Evolutionary conservation across 768 basidiomycete species (phyloP), one percentile per base, ranked within the genome.

Genomic region (Boletellus emodensis): DNA sequence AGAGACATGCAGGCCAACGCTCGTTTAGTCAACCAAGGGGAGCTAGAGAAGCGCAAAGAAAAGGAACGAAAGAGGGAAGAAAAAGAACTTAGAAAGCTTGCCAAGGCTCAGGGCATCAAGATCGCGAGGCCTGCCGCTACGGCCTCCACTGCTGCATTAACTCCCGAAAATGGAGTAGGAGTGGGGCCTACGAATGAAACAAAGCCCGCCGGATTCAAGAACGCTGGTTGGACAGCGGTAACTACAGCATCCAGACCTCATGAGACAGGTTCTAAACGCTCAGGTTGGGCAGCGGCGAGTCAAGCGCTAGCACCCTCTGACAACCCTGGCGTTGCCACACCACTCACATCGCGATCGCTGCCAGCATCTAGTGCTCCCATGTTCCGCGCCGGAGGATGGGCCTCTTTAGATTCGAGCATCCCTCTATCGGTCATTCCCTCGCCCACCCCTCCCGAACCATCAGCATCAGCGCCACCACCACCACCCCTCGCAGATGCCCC

Each of bases 41-140:
- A 88, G 46, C 57, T 82, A 14, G 85, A 88, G 54, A 85, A 77
- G 59, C 79, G 85, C 44, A 88, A 87, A 61, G 90, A 91, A 70
- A 91, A 92, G 67, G 90, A 93, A 63, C 78, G 86, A 6, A 88
- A 83, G 64, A 77, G 89, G 35, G 90, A 93, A 66, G 89, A 91
- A 65, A 90, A 86, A 65, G 88, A 91, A 60, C 74, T 92, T 22
- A 75, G 87, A 49, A 90, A 90, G 66, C 81, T 91, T 28, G 90
- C 90, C 7, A 85, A 83, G 44, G 90, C 90, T 1, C 83, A 80
- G 35, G 90, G 90, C 4, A 81, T 93, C 62, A 87, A 78, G 67
- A 81, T 91, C 56, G 56, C 66, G 9, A 71, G 68, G 49, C 72
- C 71, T 38, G 20, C 53, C 6, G 42, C 50, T 39, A 50, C 67